Evolutionary conservation across 495 filamentous ascomycete species (phyloP).

Genomic region (Penicillium cataractarum): DNA sequence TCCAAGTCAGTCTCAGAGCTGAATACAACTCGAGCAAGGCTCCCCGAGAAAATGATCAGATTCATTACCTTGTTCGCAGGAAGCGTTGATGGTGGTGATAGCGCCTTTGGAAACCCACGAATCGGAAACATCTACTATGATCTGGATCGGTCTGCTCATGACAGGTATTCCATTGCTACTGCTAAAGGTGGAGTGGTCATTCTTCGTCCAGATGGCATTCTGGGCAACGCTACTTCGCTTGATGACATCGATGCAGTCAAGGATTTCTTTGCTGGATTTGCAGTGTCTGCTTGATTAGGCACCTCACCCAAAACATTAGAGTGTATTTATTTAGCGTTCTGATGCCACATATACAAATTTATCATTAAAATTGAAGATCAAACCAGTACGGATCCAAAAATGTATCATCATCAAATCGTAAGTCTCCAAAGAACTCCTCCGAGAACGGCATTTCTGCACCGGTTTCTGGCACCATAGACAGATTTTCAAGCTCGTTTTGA

Average conservation of each 20-base stretch:
- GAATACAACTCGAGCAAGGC: neutral
- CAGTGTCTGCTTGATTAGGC: neutral
- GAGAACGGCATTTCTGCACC: too few relatives aligned
- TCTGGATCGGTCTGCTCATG: neutral
- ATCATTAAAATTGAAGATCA: too few relatives aligned
- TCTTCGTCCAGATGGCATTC: constrained; percentile 1
- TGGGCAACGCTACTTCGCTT: neutral
- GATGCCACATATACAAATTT: too few relatives aligned
- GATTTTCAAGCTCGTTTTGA: too few relatives aligned
- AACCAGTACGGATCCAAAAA: too few relatives aligned
- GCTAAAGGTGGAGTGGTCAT: neutral
- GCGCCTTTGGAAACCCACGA: neutral
- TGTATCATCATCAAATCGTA: too few relatives aligned
- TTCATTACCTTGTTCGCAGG: neutral
- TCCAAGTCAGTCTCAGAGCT: neutral
- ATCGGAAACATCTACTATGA: constrained; percentile 3
- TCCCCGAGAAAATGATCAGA: neutral
- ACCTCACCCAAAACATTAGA: neutral
- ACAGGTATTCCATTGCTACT: neutral
- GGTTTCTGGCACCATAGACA: too few relatives aligned
- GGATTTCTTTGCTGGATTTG: neutral
- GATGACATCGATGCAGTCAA: neutral
- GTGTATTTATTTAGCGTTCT: too few relatives aligned
- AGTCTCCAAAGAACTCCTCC: too few relatives aligned
- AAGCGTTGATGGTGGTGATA: neutral